A percentile compares a stretch with the other conserved stretches of the same genome.
phyloP scores from a whole-genome alignment of 2,329 filamentous ascomycete genomes.

The Aspergillus transmontanensis region DNA sequence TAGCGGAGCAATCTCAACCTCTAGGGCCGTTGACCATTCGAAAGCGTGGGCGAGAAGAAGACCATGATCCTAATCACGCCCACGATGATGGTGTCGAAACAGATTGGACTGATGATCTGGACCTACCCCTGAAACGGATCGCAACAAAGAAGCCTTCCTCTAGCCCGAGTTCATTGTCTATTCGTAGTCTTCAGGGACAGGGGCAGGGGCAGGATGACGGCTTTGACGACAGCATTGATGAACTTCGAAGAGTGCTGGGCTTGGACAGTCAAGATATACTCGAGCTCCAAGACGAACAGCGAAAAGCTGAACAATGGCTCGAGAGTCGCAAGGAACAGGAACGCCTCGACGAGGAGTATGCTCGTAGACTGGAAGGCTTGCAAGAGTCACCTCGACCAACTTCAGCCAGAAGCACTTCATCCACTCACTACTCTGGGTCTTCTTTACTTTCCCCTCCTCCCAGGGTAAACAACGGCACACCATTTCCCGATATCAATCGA shows the following conservation, averaged over 20 bases:
- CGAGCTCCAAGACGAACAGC: slow-evolving; percentile 33
- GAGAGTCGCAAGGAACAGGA: slow-evolving; percentile 35
- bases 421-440: slow-evolving; percentile 8
- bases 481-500: background rate
- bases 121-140: slow-evolving; percentile 15
- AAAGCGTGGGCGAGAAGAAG: slow-evolving; percentile 18
- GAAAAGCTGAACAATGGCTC: slow-evolving; percentile 34
- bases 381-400: slow-evolving; percentile 17
- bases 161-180: background rate
- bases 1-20: slow-evolving; percentile 5
- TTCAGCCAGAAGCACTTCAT: slow-evolving; percentile 10
- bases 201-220: background rate
- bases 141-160: slow-evolving; percentile 4
- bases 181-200: slow-evolving; percentile 1
- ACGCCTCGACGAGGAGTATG: slow-evolving; percentile 41
- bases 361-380: slow-evolving; percentile 37
- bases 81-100: slow-evolving; percentile 6
- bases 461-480: background rate
- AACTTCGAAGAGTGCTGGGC: slow-evolving; percentile 28
- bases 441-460: slow-evolving; percentile 7
- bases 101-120: slow-evolving; percentile 13
- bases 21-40: slow-evolving; percentile 8
- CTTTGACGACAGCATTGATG: slow-evolving; percentile 12
- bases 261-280: slow-evolving; percentile 28
- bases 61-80: background rate